Base-by-base conservation (phyloP, 2,329 filamentous ascomycete genomes). In the Trichophyton simii region DNA sequence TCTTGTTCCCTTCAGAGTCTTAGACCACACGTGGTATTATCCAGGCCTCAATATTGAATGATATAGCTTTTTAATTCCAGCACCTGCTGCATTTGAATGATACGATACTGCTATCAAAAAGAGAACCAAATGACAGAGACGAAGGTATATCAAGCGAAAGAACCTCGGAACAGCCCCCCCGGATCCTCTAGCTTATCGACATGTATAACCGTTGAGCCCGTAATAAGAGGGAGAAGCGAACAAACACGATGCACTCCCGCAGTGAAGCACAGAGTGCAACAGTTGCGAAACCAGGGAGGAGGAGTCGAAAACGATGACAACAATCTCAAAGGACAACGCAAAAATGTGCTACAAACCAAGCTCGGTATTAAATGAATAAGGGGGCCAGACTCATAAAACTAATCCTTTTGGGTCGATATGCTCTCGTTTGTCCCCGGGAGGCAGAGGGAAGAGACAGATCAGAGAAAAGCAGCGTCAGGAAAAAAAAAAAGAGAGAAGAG, bases 281-380 rank as follows among this genome's bases (percentile, higher is more conserved):
- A 7, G 52, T 36, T 55, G 52, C 52, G 31, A 36, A 38, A 55
- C 52, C 52, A 34, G 50, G n/a, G 22, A 34, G 13, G 34, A 36
- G 13, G 34, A 36, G 25, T 50, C 46, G 46, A 50, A 36, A 31
- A 36, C 25, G 31, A 55, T 36, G 34, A 18, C 13, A 28, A 36
- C 28, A 36, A 36, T 55, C 28, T 31, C 15, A 36, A n/a, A 31
- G 11, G 25, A 54, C 25, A 55, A 22, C 15, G n/a, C 34, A 44
- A 18, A n/a, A n/a, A 55, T 55, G 52, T 55, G 52, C 25, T 28
- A 55, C 52, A 36, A 55, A 55, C 52, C 52, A 55, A 36, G 28
- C 52, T 55, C 28, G 15, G 38, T 28, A 55, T 38, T 38, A 38
- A 38, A 13, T 22, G 6, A 31, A 36, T 34, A 54, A 36, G 22